These are phyloP conservation scores for Aspergillus cavernicola DNA, from an alignment of 495 filamentous ascomycete species.

Conservation along the genomic window DNA sequence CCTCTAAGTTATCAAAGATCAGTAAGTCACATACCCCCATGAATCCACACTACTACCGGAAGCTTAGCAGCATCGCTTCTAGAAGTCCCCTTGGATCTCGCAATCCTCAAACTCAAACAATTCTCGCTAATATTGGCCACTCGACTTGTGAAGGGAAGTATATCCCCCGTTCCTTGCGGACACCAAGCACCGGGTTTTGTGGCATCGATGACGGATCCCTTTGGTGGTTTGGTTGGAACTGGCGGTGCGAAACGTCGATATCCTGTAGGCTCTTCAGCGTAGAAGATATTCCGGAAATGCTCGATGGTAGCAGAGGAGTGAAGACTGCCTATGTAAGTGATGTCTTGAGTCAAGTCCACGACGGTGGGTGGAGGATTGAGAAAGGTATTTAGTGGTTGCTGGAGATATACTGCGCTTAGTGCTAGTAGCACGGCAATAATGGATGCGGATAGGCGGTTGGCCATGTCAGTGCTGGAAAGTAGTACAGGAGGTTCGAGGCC, in stretches of 20 bases:
- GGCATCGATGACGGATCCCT: conserved; percentile 35
- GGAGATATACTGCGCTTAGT: background rate
- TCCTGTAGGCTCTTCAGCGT: conserved; percentile 39
- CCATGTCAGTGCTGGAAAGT: background rate
- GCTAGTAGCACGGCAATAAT: background rate
- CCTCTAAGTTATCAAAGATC: too few species aligned
- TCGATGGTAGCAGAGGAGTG: conserved; percentile 29
- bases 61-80: conserved; percentile 20
- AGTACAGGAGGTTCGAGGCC: background rate
- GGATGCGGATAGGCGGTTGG: background rate
- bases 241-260: conserved; percentile 44
- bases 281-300: conserved; percentile 44
- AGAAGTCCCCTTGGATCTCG: conserved; percentile 22
- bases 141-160: conserved; percentile 28
- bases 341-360: background rate
- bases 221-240: conserved; percentile 22
- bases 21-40: conserved; percentile 13
- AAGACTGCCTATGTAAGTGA: conserved; percentile 13
- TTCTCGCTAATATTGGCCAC: conserved; percentile 37
- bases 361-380: background rate
- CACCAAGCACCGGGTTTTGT: conserved; percentile 39
- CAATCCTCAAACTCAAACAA: conserved; percentile 39
- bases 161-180: conserved; percentile 31
- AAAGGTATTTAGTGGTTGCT: background rate
- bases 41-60: conserved; percentile 31